Conservation (phyloP, 148 eudicot species). For the Rhododendron henanense region DNA sequence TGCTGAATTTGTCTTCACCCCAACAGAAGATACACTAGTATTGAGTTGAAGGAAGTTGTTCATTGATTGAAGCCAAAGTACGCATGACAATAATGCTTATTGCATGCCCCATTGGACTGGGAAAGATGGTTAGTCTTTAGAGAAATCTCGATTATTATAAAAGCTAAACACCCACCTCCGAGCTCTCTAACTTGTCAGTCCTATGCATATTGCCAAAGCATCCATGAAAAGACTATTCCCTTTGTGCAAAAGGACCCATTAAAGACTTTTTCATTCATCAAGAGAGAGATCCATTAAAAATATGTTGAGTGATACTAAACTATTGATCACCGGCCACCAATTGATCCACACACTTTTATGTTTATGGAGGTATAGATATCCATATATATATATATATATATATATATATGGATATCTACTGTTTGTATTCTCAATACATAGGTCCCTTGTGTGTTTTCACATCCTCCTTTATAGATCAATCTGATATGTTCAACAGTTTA, state of each 20-base stretch:
- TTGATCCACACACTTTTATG: neutral
- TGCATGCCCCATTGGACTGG: neutral
- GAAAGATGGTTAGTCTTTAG: neutral
- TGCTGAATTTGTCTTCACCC: too few species aligned
- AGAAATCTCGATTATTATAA: neutral
- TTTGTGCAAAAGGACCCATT: neutral
- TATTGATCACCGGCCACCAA: neutral
- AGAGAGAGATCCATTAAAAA: neutral
- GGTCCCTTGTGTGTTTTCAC: neutral
- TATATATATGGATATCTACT: neutral
- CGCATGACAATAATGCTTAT: neutral
- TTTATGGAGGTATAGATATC: neutral
- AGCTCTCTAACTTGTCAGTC: neutral
- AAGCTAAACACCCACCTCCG: neutral
- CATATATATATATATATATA: too few species aligned
- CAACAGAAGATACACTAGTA: too few species aligned
- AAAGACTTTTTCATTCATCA: neutral
- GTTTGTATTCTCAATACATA: neutral
- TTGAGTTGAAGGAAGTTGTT: neutral
- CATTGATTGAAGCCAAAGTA: neutral
- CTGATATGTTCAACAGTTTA: neutral
- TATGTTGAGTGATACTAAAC: neutral
- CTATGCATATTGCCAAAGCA: neutral
- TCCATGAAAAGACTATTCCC: neutral
- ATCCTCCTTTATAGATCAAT: neutral